Percentiles rank a stretch among this genome's conserved stretches.
phyloP scores from a whole-genome alignment of 2,329 filamentous ascomycete species.

The Coleophoma eucalyptorum region DNA sequence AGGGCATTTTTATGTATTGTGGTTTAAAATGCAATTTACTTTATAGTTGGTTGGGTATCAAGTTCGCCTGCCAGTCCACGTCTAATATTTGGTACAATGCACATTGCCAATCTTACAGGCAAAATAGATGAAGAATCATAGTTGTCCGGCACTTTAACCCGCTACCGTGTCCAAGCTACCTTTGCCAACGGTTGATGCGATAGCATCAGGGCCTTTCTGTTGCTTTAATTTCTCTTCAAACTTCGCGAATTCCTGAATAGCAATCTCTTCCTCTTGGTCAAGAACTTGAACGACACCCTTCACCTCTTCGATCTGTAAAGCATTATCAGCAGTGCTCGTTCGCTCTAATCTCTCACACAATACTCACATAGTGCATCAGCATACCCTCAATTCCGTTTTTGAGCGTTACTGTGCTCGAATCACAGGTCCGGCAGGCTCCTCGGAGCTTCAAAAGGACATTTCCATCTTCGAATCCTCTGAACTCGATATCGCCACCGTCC shows the following conservation, averaged over 20 bases:
- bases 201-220: constrained; percentile 38
- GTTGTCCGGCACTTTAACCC: constrained; percentile 6
- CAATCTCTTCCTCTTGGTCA: constrained; percentile 88
- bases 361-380: constrained; percentile 89
- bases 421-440: constrained; percentile 92
- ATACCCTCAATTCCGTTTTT: constrained; percentile 99
- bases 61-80: too few relatives aligned
- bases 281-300: constrained; percentile 87
- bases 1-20: too few relatives aligned
- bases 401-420: constrained; percentile 92
- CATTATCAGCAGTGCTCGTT: not conserved
- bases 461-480: constrained; percentile 82
- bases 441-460: constrained; percentile 83
- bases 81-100: too few relatives aligned
- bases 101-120: too few relatives aligned
- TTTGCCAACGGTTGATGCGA: constrained; percentile 18
- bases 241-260: constrained; percentile 83
- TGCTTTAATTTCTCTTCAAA: constrained; percentile 81
- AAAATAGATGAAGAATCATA: too few relatives aligned
- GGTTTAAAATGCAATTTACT: too few relatives aligned
- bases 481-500: constrained; percentile 96
- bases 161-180: constrained; percentile 19
- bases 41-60: too few relatives aligned
- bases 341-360: not conserved
- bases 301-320: constrained; percentile 82